Percentiles rank a stretch among this genome's conserved stretches.
Evolutionary conservation across 768 basidiomycete species (phyloP).

Genomic region (Mycena leptocephala): DNA sequence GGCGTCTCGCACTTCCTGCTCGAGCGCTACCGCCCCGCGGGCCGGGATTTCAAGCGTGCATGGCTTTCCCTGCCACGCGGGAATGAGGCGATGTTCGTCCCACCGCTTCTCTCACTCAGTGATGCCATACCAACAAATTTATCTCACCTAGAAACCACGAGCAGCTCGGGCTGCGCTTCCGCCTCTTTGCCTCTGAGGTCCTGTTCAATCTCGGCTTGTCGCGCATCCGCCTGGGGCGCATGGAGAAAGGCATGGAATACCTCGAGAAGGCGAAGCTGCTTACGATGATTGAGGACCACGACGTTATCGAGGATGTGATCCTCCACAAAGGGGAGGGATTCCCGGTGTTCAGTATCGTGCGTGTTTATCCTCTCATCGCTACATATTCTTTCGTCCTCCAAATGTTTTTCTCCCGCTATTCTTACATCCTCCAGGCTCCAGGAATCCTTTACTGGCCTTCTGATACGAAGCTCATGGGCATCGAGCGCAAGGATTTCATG

Average conservation of each 20-base stretch:
- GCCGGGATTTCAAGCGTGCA: slow-evolving; percentile 23
- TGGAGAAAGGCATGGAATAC: slow-evolving; percentile 25
- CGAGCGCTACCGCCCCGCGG: slow-evolving; percentile 14
- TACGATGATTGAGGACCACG: slow-evolving; percentile 19
- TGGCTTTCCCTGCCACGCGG: slow-evolving; percentile 12
- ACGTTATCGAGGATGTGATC: slow-evolving; percentile 24
- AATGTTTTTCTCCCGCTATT: no score
- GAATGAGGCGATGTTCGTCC: slow-evolving; percentile 15
- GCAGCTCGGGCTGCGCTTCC: slow-evolving; percentile 19
- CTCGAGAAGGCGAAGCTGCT: slow-evolving; percentile 9
- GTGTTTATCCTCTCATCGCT: neutral
- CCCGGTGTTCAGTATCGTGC: slow-evolving; percentile 28
- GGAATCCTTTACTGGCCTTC: slow-evolving; percentile 27
- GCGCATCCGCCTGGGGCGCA: slow-evolving; percentile 5
- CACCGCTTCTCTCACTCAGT: no score
- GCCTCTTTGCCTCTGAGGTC: slow-evolving; percentile 26
- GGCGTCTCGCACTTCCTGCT: slow-evolving; percentile 30
- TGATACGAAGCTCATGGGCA: neutral
- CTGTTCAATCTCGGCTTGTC: slow-evolving; percentile 26
- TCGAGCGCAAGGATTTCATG: slow-evolving; percentile 14
- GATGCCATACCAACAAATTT: neutral
- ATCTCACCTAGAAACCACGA: slow-evolving; percentile 12
- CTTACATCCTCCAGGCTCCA: neutral
- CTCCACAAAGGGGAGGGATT: slow-evolving; percentile 12
- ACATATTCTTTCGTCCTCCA: neutral